Evolutionary conservation across 495 filamentous ascomycete genomes (phyloP).

Genomic region (Chaetomium fimeti): DNA sequence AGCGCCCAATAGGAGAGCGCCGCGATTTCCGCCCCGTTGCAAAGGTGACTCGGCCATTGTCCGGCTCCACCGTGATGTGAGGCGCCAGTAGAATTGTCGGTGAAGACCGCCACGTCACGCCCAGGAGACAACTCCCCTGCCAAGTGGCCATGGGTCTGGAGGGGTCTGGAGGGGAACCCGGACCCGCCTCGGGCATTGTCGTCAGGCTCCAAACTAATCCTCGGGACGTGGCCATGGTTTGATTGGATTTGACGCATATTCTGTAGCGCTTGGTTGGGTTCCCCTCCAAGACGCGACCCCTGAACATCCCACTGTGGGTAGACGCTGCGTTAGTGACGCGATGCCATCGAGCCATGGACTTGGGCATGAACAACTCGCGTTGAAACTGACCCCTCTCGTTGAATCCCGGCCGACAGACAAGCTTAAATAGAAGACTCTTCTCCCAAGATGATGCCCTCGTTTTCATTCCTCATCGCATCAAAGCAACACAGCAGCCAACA

Average conservation of each 20-base stretch:
- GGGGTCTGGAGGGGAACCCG: background rate
- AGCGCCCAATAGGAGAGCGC: conserved; percentile 4
- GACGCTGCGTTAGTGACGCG: background rate
- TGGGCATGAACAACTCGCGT: conserved; percentile 12
- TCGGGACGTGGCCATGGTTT: conserved; percentile 5
- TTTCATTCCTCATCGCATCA: background rate
- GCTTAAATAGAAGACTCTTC: background rate
- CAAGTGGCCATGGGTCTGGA: conserved; percentile 7
- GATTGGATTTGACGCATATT: conserved; percentile 13
- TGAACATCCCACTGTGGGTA: conserved; percentile 1
- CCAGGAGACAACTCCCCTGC: background rate
- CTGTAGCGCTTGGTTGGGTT: conserved; percentile 16
- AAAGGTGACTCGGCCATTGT: conserved; percentile 5
- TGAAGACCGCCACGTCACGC: conserved; percentile 17
- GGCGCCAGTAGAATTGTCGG: conserved; percentile 18
- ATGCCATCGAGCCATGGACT: background rate
- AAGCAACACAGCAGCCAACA: background rate
- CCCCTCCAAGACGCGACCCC: background rate
- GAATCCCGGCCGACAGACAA: too few species aligned
- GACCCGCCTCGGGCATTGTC: conserved; percentile 2
- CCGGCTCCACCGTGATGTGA: conserved; percentile 9
- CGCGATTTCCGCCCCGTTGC: conserved; percentile 10
- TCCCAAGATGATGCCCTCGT: background rate
- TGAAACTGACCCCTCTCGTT: too few species aligned
- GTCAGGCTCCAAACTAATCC: conserved; percentile 19